Percentiles rank a stretch among this genome's conserved stretches.
These are phyloP conservation scores for Pseudogymnoascus sp. DNA, from an alignment of 2,329 filamentous ascomycete species.

Conservation along the genomic window DNA sequence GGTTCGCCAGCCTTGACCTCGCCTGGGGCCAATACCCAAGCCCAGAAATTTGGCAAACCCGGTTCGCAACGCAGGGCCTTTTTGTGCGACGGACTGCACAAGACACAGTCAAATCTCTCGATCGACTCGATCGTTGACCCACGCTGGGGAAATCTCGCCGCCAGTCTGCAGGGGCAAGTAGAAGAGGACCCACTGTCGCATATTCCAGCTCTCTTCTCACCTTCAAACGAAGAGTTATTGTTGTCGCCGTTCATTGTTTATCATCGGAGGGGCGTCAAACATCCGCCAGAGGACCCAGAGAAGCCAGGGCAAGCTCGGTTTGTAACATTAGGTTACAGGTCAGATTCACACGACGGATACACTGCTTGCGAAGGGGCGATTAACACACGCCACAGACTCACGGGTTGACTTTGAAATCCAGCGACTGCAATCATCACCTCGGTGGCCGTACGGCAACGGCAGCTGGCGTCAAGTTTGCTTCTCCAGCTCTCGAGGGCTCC, in stretches of 20 bases:
- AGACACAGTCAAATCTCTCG: slow-evolving; percentile 3
- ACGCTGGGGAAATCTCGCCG: not conserved
- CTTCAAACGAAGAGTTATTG: not conserved
- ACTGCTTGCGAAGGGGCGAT: not conserved
- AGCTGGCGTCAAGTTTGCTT: slow-evolving; percentile 8
- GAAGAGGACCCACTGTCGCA: slow-evolving; percentile 1
- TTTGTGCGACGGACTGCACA: not conserved
- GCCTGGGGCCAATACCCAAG: not conserved
- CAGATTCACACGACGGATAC: not conserved
- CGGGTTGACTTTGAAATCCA: not conserved
- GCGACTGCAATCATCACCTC: not conserved
- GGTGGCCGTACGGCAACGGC: not conserved
- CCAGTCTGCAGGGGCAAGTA: not conserved
- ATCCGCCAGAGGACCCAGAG: not conserved
- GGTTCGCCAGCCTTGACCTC: slow-evolving; percentile 3
- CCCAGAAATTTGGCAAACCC: not conserved
- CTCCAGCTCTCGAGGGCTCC: not conserved
- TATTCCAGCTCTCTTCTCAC: not conserved
- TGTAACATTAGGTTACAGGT: not conserved
- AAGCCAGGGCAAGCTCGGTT: not conserved
- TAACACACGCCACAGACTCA: not conserved
- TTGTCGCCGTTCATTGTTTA: not conserved
- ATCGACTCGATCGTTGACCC: slow-evolving; percentile 4
- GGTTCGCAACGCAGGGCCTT: not conserved
- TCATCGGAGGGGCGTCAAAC: not conserved